phyloP scores from a whole-genome alignment of 495 filamentous ascomycete genomes.

The Ascodesmis nigricans region DNA sequence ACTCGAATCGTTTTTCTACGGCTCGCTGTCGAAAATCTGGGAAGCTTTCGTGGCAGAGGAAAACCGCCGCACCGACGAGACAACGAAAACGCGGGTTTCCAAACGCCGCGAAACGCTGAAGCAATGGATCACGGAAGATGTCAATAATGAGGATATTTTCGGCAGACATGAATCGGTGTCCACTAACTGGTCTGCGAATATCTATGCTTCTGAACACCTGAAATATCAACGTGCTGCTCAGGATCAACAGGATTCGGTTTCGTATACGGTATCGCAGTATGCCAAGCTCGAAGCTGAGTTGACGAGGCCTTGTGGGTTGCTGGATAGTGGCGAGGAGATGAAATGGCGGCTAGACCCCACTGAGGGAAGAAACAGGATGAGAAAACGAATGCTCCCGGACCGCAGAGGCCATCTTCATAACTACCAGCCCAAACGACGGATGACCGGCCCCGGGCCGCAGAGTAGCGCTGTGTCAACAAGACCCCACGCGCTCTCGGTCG shows the following conservation, averaged over 20 bases:
- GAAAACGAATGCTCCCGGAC: constrained; percentile 63
- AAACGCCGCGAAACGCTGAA: constrained; percentile 66
- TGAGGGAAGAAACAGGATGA: constrained; percentile 88
- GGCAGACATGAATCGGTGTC: constrained; percentile 63
- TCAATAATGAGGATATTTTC: constrained; percentile 43
- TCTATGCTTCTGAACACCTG: constrained; percentile 72
- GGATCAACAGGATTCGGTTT: constrained; percentile 73
- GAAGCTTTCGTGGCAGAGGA: constrained; percentile 61
- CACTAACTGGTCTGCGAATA: constrained; percentile 80
- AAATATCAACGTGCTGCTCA: constrained; percentile 73
- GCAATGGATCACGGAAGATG: constrained; percentile 48
- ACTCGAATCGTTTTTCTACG: constrained; percentile 62
- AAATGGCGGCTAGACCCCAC: constrained; percentile 91
- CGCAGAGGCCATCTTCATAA: constrained; percentile 41
- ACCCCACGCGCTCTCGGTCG: constrained; percentile 19
- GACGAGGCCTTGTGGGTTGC: constrained; percentile 51
- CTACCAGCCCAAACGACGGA: constrained; percentile 59
- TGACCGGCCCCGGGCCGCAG: constrained; percentile 17
- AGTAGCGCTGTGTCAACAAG: constrained; percentile 13
- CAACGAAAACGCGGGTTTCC: constrained; percentile 38
- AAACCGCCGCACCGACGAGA: constrained; percentile 53
- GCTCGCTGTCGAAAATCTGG: constrained; percentile 57
- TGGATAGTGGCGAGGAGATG: constrained; percentile 37
- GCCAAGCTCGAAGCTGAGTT: constrained; percentile 51
- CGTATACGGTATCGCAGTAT: constrained; percentile 50